Percentiles rank a stretch among this genome's conserved stretches.
Conservation (phyloP, 345 rosid species). For the Nephelium lappaceum region DNA sequence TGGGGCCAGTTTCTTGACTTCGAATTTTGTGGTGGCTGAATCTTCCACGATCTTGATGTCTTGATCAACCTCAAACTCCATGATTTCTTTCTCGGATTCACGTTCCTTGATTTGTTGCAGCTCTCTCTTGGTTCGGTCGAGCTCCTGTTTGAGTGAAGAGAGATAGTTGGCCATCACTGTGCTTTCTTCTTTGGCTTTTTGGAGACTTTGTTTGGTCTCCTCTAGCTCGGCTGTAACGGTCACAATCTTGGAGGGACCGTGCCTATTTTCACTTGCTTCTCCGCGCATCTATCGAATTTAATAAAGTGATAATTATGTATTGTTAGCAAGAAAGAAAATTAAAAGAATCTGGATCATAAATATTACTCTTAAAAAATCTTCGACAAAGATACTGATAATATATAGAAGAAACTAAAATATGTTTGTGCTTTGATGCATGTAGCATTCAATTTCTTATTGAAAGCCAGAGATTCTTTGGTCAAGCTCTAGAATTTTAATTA, state of each 20-base stretch:
- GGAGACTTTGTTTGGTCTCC: slow-evolving; percentile 72
- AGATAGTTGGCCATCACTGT: slow-evolving; percentile 56
- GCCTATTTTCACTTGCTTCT: slow-evolving; percentile 33
- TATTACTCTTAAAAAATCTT: too few species aligned
- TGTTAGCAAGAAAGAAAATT: too few species aligned
- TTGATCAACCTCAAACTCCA: slow-evolving; percentile 38
- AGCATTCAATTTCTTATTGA: background rate
- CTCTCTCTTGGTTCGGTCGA: slow-evolving; percentile 69
- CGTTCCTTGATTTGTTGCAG: slow-evolving; percentile 50
- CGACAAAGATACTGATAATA: too few species aligned
- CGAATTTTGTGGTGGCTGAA: slow-evolving; percentile 32
- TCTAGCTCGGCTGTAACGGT: slow-evolving; percentile 58
- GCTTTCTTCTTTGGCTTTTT: slow-evolving; percentile 71
- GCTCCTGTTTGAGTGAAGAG: slow-evolving; percentile 69
- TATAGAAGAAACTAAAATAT: too few species aligned
- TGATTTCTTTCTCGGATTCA: slow-evolving; percentile 28
- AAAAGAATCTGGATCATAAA: too few species aligned
- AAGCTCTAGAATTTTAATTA: background rate
- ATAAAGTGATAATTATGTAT: too few species aligned
- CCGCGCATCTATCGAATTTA: slow-evolving; percentile 37
- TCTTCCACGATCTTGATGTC: slow-evolving; percentile 46
- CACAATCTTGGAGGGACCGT: slow-evolving; percentile 30
- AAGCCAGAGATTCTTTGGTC: background rate
- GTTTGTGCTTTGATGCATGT: too few species aligned
- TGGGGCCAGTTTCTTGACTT: slow-evolving; percentile 24